phyloP scores from a whole-genome alignment of 495 filamentous ascomycete genomes.

The Corynascus novoguineensis region DNA sequence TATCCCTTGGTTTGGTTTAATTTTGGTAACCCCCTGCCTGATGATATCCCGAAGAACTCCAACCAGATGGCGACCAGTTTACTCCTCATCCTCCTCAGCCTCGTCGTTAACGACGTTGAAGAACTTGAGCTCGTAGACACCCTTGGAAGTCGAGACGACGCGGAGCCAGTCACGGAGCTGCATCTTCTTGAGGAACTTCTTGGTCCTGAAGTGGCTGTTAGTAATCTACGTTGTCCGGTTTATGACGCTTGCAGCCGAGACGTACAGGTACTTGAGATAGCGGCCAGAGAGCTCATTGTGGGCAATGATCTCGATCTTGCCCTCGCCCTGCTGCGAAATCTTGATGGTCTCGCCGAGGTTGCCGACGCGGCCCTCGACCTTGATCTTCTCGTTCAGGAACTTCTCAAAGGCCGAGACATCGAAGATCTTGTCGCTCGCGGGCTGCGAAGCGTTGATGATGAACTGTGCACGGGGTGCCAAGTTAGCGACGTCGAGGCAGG shows the following conservation, averaged over 20 bases:
- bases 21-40: conserved; percentile 22
- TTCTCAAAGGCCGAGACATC: conserved; percentile 98
- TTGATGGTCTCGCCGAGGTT: conserved; percentile 93
- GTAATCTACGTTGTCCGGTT: neutral
- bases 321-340: conserved; percentile 85
- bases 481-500: conserved; percentile 12
- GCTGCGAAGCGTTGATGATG: conserved; percentile 98
- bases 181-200: conserved; percentile 99
- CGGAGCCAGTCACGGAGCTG: conserved; percentile 99
- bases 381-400: conserved; percentile 99
- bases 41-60: conserved; percentile 22
- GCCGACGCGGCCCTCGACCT: conserved; percentile 94
- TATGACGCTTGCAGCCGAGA: conserved; percentile 13
- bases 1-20: too few relatives aligned
- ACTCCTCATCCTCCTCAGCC: conserved; percentile 95
- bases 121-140: conserved; percentile 98
- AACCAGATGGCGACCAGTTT: conserved; percentile 36
- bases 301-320: conserved; percentile 95
- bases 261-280: conserved; percentile 99
- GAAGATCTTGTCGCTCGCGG: conserved; percentile 99
- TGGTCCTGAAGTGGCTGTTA: conserved; percentile 60
- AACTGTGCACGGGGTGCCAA: conserved; percentile 54
- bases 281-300: conserved; percentile 97
- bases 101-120: conserved; percentile 99
- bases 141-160: conserved; percentile 92